phyloP scores from a whole-genome alignment of 805 yeast genomes.

The Sporopachydermia lactativora region DNA sequence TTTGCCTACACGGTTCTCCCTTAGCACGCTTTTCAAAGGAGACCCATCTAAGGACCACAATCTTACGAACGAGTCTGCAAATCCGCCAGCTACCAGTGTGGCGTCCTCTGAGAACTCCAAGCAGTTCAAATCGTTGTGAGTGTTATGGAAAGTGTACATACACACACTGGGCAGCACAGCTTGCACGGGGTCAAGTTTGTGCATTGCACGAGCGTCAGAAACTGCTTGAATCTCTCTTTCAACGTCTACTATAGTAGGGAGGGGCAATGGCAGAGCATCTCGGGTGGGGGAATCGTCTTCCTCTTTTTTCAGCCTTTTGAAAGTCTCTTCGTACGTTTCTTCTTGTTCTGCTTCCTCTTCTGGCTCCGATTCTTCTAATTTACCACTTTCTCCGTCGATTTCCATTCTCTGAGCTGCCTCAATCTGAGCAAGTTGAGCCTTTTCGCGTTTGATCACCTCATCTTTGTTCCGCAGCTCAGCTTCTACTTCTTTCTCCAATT shows the following conservation, averaged over 20 bases:
- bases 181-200: slow-evolving; percentile 49
- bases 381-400: slow-evolving; percentile 42
- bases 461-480: slow-evolving; percentile 74
- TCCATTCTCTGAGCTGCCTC: slow-evolving; percentile 70
- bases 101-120: slow-evolving; percentile 80
- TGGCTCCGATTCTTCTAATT: slow-evolving; percentile 12
- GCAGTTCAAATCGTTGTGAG: slow-evolving; percentile 78
- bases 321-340: slow-evolving; percentile 49
- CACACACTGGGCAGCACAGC: slow-evolving; percentile 88
- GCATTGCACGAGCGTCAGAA: slow-evolving; percentile 67
- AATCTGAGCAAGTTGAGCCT: slow-evolving; percentile 45
- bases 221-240: slow-evolving; percentile 66
- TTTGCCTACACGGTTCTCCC: slow-evolving; percentile 31
- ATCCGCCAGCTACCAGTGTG: slow-evolving; percentile 83
- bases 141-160: slow-evolving; percentile 96
- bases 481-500: slow-evolving; percentile 70
- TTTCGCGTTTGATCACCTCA: slow-evolving; percentile 24
- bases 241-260: slow-evolving; percentile 65
- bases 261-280: slow-evolving; percentile 75
- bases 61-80: slow-evolving; percentile 81
- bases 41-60: slow-evolving; percentile 91
- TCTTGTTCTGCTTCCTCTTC: slow-evolving; percentile 16
- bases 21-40: slow-evolving; percentile 50
- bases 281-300: slow-evolving; percentile 49
- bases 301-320: slow-evolving; percentile 38